phyloP scores from a whole-genome alignment of 179 eudicot species.

The Silene coronaria region DNA sequence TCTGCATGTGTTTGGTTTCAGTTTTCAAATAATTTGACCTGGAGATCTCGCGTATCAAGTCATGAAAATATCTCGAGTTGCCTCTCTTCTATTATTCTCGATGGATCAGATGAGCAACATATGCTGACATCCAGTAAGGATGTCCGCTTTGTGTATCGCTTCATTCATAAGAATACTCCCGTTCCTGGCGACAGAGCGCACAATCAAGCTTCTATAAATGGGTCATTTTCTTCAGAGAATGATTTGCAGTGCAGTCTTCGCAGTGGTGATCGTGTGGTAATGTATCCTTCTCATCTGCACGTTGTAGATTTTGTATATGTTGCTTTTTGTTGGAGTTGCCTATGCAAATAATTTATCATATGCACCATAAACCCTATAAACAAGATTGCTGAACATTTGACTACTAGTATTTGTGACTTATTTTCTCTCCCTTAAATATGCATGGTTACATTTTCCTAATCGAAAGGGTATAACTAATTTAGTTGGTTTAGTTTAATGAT shows the following conservation, averaged over 20 bases:
- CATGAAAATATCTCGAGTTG: constrained; percentile 37
- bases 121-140: constrained; percentile 32
- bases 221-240: constrained; percentile 31
- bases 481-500: not conserved
- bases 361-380: not conserved
- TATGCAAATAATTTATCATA: not conserved
- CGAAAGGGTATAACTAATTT: not conserved
- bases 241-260: constrained; percentile 51
- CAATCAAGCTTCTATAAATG: constrained; percentile 26
- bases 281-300: constrained; percentile 10
- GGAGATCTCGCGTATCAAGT: constrained; percentile 41
- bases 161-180: constrained; percentile 46
- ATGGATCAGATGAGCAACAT: constrained; percentile 46
- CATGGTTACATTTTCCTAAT: not conserved
- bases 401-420: not conserved
- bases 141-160: constrained; percentile 60
- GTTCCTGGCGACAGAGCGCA: constrained; percentile 20
- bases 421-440: not conserved
- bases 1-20: constrained; percentile 29
- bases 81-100: constrained; percentile 68
- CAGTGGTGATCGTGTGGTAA: constrained; percentile 92
- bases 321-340: not conserved
- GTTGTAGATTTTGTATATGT: not conserved
- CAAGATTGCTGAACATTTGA: not conserved
- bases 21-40: constrained; percentile 45